phyloP scores from a whole-genome alignment of 2,329 filamentous ascomycete genomes.

The Macrophomina pseudophaseolina region DNA sequence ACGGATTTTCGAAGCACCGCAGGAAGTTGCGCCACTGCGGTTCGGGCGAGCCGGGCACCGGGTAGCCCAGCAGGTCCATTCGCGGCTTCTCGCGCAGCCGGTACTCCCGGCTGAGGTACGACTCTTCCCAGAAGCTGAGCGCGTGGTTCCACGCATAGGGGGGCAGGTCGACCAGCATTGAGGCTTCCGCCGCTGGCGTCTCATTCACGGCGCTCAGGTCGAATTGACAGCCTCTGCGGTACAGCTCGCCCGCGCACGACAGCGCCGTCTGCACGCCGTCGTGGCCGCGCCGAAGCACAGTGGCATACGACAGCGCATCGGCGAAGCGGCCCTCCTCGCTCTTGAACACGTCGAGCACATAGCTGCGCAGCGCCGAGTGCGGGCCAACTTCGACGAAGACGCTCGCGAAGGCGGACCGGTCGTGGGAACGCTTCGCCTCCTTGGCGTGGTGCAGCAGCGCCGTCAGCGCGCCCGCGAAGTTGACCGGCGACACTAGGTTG shows the following conservation, averaged over 20 bases:
- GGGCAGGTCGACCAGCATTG: conserved; percentile 31
- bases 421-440: conserved; percentile 31
- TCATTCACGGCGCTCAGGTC: conserved; percentile 33
- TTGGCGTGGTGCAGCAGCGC: conserved; percentile 23
- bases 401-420: conserved; percentile 4
- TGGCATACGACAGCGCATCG: conserved; percentile 30
- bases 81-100: neutral
- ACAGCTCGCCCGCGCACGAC: conserved; percentile 31
- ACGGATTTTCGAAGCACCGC: conserved; percentile 32
- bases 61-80: conserved; percentile 35
- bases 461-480: conserved; percentile 27
- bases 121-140: conserved; percentile 30
- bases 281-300: neutral
- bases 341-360: conserved; percentile 1
- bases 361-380: conserved; percentile 37
- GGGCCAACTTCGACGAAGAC: conserved; percentile 36
- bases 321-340: conserved; percentile 20
- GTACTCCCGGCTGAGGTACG: conserved; percentile 26
- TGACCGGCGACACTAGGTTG: conserved; percentile 6
- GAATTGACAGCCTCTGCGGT: conserved; percentile 28
- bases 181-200: conserved; percentile 9
- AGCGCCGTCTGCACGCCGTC: conserved; percentile 21
- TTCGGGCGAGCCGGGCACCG: conserved; percentile 33
- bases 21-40: conserved; percentile 32
- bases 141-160: conserved; percentile 37